Evolutionary conservation across 2,329 filamentous ascomycete genomes (phyloP).

Genomic region (Fusarium tanahbumbuense): DNA sequence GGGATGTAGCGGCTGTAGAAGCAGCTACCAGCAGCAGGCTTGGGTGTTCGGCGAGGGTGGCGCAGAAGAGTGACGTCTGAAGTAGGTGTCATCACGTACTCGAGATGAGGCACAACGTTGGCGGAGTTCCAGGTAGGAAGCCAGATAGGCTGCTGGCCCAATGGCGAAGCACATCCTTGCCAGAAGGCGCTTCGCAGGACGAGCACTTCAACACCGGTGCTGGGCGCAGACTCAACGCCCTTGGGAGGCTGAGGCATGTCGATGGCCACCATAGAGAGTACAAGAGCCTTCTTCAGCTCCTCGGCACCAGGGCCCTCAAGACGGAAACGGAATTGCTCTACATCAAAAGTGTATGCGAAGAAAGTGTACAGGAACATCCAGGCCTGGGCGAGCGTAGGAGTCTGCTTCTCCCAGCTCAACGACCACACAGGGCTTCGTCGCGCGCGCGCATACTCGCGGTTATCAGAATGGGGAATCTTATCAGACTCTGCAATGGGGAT

Average conservation of each 20-base stretch:
- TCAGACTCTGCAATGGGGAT: constrained; percentile 38
- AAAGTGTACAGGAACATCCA: constrained; percentile 64
- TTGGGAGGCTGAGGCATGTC: constrained; percentile 55
- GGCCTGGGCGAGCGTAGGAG: constrained; percentile 58
- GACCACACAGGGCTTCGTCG: constrained; percentile 59
- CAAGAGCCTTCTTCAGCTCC: constrained; percentile 49
- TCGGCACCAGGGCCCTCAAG: constrained; percentile 35
- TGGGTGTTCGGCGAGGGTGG: constrained; percentile 75
- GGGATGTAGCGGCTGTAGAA: constrained; percentile 82
- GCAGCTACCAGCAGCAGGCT: constrained; percentile 73
- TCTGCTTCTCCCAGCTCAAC: constrained; percentile 54
- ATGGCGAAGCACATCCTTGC: constrained; percentile 73
- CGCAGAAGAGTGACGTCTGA: constrained; percentile 55
- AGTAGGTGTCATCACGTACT: constrained; percentile 48
- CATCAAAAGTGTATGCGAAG: constrained; percentile 49
- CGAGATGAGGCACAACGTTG: constrained; percentile 52
- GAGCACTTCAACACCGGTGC: constrained; percentile 51
- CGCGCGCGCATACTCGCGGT: constrained; percentile 62
- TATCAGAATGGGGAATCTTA: constrained; percentile 43
- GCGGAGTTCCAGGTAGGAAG: constrained; percentile 56
- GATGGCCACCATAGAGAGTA: constrained; percentile 54
- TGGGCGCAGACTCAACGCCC: constrained; percentile 47
- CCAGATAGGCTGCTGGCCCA: constrained; percentile 72
- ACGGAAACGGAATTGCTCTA: constrained; percentile 42
- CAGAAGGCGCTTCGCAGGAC: constrained; percentile 68